Conservation (phyloP, 805 yeast genomes). For the Candida boidinii region DNA sequence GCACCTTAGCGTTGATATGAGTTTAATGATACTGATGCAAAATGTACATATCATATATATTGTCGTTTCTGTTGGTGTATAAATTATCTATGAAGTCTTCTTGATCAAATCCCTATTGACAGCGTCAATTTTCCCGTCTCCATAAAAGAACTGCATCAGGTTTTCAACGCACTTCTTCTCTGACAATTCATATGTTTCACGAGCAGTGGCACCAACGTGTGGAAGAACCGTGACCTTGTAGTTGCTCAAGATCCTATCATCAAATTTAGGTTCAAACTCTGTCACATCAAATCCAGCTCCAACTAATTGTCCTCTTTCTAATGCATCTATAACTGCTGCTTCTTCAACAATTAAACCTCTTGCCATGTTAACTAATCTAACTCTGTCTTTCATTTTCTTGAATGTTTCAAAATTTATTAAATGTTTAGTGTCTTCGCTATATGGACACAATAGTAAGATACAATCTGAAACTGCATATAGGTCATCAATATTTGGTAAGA, state of each 20-base stretch:
- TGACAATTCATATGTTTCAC: conserved; percentile 27
- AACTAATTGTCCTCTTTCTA: conserved; percentile 30
- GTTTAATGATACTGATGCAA: too few species aligned
- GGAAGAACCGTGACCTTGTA: conserved; percentile 29
- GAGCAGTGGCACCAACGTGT: conserved; percentile 28
- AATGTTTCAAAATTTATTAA: conserved; percentile 25
- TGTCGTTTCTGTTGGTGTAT: too few species aligned
- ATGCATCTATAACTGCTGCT: conserved; percentile 29
- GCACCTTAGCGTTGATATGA: too few species aligned
- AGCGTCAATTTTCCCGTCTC: conserved; percentile 22
- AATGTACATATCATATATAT: too few species aligned
- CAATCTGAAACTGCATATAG: conserved; percentile 22
- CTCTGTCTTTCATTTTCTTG: conserved; percentile 19
- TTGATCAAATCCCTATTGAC: conserved; percentile 21
- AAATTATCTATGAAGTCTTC: too few species aligned
- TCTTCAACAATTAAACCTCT: conserved; percentile 33
- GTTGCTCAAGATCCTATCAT: conserved; percentile 23
- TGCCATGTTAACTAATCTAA: conserved; percentile 27
- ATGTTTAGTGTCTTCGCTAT: conserved; percentile 28
- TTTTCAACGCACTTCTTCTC: conserved; percentile 29
- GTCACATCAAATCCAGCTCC: conserved; percentile 36
- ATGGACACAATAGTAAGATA: conserved; percentile 30
- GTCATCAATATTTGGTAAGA: conserved; percentile 15
- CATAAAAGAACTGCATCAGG: conserved; percentile 27
- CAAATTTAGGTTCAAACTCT: conserved; percentile 32